phyloP scores from a whole-genome alignment of 179 eudicot species.

The Spergularia azorica region DNA sequence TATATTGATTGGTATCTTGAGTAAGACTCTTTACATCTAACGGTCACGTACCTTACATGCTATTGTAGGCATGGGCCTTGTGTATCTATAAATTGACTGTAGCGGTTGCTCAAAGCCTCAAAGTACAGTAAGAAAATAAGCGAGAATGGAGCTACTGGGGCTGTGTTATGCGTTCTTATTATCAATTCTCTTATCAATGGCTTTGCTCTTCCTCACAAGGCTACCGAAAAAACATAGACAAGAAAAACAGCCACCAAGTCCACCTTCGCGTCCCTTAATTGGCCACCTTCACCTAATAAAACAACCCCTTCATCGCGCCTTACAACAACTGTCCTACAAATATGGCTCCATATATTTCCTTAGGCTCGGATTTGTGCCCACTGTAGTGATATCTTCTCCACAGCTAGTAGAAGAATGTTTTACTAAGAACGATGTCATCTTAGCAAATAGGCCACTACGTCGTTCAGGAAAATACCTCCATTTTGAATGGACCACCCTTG shows the following conservation, averaged over 20 bases:
- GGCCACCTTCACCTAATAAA: slow-evolving; percentile 48
- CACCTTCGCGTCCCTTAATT: slow-evolving; percentile 34
- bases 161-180: neutral
- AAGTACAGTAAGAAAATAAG: neutral
- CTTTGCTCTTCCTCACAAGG: neutral
- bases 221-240: neutral
- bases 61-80: neutral
- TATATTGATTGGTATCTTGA: no score
- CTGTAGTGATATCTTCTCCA: slow-evolving; percentile 24
- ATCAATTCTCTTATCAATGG: neutral
- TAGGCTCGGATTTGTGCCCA: slow-evolving; percentile 19
- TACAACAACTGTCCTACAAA: slow-evolving; percentile 18
- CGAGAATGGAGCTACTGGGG: neutral
- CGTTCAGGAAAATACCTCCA: slow-evolving; percentile 28
- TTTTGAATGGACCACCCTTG: slow-evolving; percentile 24
- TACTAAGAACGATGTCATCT: slow-evolving; percentile 27
- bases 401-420: slow-evolving; percentile 27
- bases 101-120: neutral
- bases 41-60: neutral
- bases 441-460: slow-evolving; percentile 33
- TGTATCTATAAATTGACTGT: neutral
- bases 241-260: slow-evolving; percentile 38
- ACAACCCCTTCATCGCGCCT: slow-evolving; percentile 27
- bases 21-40: no score
- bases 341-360: slow-evolving; percentile 28